Conservation (phyloP, 2,329 filamentous ascomycete species). For the Aspergillus quadricinctus region DNA sequence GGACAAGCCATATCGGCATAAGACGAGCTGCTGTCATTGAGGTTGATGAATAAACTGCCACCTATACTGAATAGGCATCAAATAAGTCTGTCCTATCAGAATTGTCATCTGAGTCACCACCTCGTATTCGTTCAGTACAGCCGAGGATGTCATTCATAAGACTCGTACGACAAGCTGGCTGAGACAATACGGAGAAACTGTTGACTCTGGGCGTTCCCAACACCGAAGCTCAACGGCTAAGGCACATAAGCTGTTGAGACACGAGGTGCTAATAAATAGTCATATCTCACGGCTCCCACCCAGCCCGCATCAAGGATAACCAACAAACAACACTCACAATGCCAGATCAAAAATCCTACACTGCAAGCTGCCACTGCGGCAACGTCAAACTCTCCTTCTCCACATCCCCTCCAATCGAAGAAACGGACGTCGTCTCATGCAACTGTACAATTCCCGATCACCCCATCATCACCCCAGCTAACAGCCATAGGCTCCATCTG, state of each 20-base stretch:
- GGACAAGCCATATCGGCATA: not conserved
- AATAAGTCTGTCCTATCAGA: not conserved
- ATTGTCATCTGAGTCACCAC: not conserved
- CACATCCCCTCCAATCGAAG: conserved; percentile 12
- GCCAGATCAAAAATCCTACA: conserved; percentile 2
- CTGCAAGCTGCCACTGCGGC: conserved; percentile 20
- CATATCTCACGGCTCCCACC: too few relatives aligned
- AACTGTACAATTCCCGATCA: conserved; percentile 12
- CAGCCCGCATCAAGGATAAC: not conserved
- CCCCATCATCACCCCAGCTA: too few relatives aligned
- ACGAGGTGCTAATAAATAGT: not conserved
- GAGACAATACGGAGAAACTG: not conserved
- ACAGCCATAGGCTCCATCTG: conserved; percentile 25
- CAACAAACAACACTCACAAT: not conserved
- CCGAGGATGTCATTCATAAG: not conserved
- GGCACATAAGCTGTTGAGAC: not conserved
- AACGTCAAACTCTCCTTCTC: conserved; percentile 17
- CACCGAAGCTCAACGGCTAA: not conserved
- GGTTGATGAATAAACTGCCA: not conserved
- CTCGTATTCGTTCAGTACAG: not conserved
- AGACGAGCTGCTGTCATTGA: too few relatives aligned
- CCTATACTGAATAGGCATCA: not conserved
- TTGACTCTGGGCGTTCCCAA: not conserved
- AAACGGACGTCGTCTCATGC: conserved; percentile 14
- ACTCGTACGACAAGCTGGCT: not conserved